phyloP scores from a whole-genome alignment of 371 early-diverging fungal species.

The Mortierella sp. region DNA sequence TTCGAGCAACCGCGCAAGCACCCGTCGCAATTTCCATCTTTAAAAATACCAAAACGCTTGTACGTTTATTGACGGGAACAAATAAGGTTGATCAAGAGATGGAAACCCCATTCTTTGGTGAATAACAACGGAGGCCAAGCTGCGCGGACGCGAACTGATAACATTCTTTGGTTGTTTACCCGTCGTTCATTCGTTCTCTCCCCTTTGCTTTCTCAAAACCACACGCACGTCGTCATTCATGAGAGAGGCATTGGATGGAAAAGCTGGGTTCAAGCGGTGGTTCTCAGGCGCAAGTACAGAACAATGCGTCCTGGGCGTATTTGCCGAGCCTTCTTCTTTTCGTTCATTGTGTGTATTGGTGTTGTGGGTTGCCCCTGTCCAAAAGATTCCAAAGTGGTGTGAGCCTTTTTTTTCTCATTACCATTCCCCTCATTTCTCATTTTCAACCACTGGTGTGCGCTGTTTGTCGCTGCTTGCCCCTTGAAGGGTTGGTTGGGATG shows the following conservation, averaged over 20 bases:
- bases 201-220: background rate
- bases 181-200: background rate
- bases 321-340: background rate
- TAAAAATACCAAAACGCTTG: too few species aligned
- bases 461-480: background rate
- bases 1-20: background rate
- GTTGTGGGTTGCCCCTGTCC: background rate
- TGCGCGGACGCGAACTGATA: background rate
- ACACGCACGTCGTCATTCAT: background rate
- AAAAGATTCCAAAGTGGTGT: background rate
- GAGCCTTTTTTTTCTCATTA: background rate
- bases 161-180: background rate
- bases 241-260: too few species aligned
- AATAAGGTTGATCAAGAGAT: too few species aligned
- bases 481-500: background rate
- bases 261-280: too few species aligned
- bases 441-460: background rate
- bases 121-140: background rate
- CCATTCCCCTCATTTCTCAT: background rate
- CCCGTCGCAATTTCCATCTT: too few species aligned
- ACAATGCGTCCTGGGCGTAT: too few species aligned
- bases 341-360: too few species aligned
- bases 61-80: too few species aligned
- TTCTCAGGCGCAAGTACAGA: too few species aligned
- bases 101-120: too few species aligned